These are phyloP conservation scores for Waltiozyma solani DNA, from an alignment of 1,139 yeast genomes.

Conservation along the genomic window DNA sequence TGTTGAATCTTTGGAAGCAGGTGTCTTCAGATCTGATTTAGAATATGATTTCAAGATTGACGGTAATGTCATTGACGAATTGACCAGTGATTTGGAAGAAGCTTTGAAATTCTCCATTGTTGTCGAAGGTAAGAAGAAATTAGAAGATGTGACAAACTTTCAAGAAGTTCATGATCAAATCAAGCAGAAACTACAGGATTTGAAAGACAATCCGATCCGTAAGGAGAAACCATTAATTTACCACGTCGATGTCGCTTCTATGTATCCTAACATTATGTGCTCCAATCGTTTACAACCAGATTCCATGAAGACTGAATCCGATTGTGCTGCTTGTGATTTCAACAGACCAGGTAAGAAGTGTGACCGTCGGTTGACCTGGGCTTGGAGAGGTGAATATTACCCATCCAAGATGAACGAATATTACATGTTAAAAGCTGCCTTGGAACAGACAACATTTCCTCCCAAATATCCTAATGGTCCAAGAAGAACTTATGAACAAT, in stretches of 20 bases:
- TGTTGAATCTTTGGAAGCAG: constrained; percentile 95
- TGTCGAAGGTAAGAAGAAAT: constrained; percentile 63
- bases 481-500: constrained; percentile 58
- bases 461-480: constrained; percentile 46
- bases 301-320: constrained; percentile 91
- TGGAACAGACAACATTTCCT: constrained; percentile 74
- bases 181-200: constrained; percentile 38
- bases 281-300: constrained; percentile 97
- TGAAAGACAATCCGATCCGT: constrained; percentile 55
- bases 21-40: constrained; percentile 90
- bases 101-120: constrained; percentile 79
- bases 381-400: constrained; percentile 95
- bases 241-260: constrained; percentile 98
- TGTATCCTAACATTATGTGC: constrained; percentile 99
- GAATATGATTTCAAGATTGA: constrained; percentile 69
- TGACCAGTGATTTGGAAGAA: constrained; percentile 59
- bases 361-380: constrained; percentile 89
- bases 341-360: constrained; percentile 92
- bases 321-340: constrained; percentile 96
- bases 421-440: constrained; percentile 76
- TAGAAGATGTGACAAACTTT: constrained; percentile 72
- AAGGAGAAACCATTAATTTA: constrained; percentile 79
- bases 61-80: constrained; percentile 73
- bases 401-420: constrained; percentile 93
- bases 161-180: constrained; percentile 63